Evolutionary conservation across 1,139 yeast species (phyloP).

Genomic region (Debaryomycetaceae sp.): DNA sequence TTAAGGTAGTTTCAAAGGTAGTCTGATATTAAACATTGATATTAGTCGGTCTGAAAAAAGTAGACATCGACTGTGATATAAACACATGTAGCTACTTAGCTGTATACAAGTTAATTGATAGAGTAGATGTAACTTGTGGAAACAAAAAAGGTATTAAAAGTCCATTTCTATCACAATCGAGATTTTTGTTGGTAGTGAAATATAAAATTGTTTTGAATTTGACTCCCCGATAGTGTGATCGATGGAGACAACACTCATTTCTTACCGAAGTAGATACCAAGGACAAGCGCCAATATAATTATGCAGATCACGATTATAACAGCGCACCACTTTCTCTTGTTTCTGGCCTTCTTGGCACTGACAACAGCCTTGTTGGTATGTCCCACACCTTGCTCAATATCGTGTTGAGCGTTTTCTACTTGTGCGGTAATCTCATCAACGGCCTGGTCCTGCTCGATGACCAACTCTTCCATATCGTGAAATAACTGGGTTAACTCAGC

Average conservation of each 20-base stretch:
- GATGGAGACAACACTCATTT: constrained; percentile 5
- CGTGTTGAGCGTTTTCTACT: constrained; percentile 79
- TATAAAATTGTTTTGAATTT: neutral
- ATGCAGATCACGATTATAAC: constrained; percentile 60
- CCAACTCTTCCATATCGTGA: constrained; percentile 95
- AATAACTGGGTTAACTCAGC: constrained; percentile 92
- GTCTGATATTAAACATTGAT: too few relatives aligned
- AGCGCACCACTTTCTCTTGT: constrained; percentile 86
- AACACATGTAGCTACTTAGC: too few relatives aligned
- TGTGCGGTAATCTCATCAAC: constrained; percentile 82
- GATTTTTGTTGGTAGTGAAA: neutral
- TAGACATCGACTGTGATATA: too few relatives aligned
- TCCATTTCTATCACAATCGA: neutral
- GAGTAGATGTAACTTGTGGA: too few relatives aligned
- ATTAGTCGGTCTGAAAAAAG: too few relatives aligned
- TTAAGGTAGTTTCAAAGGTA: too few relatives aligned
- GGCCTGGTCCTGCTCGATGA: constrained; percentile 91
- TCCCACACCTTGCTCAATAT: constrained; percentile 91
- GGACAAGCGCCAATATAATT: constrained; percentile 65
- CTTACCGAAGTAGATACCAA: constrained; percentile 46
- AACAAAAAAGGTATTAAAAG: neutral
- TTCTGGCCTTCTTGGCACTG: constrained; percentile 87
- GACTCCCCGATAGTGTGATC: neutral
- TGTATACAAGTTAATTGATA: too few relatives aligned
- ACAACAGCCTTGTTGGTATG: constrained; percentile 89